Base-by-base conservation (phyloP, 306 rosid species). In the Lathyrus oleraceus region DNA sequence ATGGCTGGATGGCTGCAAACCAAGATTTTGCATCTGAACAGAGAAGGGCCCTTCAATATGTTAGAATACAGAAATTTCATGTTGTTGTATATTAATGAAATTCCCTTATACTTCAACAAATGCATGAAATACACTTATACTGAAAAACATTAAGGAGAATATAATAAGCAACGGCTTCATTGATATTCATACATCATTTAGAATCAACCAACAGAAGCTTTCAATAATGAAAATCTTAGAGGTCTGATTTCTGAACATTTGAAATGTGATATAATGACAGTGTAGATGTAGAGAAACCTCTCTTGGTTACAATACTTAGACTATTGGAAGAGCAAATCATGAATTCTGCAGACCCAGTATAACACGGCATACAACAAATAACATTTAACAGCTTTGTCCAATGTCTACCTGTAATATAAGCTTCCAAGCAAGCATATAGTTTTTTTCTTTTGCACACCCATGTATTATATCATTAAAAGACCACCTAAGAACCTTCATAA, bases 21-120 rank as follows among this genome's bases (percentile, higher is more conserved):
- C 91, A 63, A 89, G 81, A 62, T 77, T 81, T 83, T 83, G 87
- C 96, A 86, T 92, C 98, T 92, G 79, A 69, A 84, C 42, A 71
- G 53, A 87, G 65, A 80, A 56, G 73, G 20, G 32, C 14, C 77
- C 49, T 56, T 76, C 54, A 84, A 69, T 68, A 67, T 63, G 67
- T 75, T 74, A 70, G 45, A 74, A 74, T 71, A 84, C 65, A 51
- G 58, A 35, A 25, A 78, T 82, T 76, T 52, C 67, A 64, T 52
- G 67, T 61, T 65, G 56, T 67, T 67, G 65, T 25, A 63, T 27
- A 20, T 61, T 38, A 57, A 78, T 43, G 58, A 21, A 77, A 38
- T 58, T 74, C 59, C 35, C 42, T 16, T 52, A 15, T 56, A 65
- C 39, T 16, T 58, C 4, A 52, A n/a, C 44, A 32, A 42, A 65